Evolutionary conservation across 371 early-diverging fungal species (phyloP).

Genomic region (Parasitella parasitica): DNA sequence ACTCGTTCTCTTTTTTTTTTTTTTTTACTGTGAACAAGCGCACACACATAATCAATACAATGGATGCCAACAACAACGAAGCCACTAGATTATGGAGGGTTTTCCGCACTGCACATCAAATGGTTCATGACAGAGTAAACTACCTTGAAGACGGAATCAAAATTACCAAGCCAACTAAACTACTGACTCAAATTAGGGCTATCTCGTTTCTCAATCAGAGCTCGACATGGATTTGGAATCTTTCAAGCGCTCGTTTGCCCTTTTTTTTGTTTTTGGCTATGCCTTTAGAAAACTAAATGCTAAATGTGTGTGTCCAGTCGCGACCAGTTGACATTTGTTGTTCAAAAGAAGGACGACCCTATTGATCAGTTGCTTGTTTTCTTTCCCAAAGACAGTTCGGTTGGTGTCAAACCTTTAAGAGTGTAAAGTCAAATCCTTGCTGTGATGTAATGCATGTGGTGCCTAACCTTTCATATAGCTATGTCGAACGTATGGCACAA

Average conservation of each 20-base stretch:
- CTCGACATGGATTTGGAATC: slow-evolving; percentile 81
- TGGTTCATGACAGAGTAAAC: slow-evolving; percentile 83
- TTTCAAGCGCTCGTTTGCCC: slow-evolving; percentile 73
- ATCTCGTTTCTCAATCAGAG: slow-evolving; percentile 78
- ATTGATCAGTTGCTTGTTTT: slow-evolving; percentile 88
- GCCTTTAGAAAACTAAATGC: no score
- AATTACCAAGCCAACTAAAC: background rate
- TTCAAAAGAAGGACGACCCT: slow-evolving; percentile 80
- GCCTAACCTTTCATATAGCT: slow-evolving; percentile 40
- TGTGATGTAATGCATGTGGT: background rate
- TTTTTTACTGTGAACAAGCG: background rate
- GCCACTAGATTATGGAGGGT: slow-evolving; percentile 80
- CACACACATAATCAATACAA: slow-evolving; percentile 11
- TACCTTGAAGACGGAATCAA: background rate
- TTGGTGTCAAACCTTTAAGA: slow-evolving; percentile 91
- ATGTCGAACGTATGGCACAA: slow-evolving; percentile 82
- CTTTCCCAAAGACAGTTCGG: slow-evolving; percentile 88
- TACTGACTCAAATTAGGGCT: slow-evolving; percentile 65
- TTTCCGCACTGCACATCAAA: slow-evolving; percentile 86
- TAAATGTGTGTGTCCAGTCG: no score
- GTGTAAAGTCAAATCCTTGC: slow-evolving; percentile 44
- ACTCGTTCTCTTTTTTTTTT: background rate
- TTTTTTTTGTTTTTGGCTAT: background rate
- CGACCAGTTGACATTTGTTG: slow-evolving; percentile 79
- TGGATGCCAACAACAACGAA: slow-evolving; percentile 65